A percentile compares a stretch with the other conserved stretches of the same genome.
Evolutionary conservation across 768 basidiomycete species (phyloP).

Genomic region (Royoungia palumana): DNA sequence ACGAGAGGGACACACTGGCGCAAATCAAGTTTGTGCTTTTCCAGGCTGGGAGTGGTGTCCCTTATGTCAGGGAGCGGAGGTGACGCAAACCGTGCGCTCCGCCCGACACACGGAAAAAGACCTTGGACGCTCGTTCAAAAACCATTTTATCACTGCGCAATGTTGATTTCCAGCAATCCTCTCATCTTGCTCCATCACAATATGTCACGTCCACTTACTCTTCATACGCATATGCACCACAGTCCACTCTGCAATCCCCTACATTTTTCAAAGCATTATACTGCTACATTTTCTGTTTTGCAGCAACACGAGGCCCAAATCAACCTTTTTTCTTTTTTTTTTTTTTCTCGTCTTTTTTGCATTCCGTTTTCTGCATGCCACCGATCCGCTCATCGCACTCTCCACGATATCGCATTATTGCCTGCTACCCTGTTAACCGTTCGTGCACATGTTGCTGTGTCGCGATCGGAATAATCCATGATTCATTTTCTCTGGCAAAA

Average conservation of each 20-base stretch:
- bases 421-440: slow-evolving; percentile 6
- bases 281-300: slow-evolving; percentile 13
- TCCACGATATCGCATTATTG: slow-evolving; percentile 20
- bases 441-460: slow-evolving; percentile 16
- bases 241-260: slow-evolving; percentile 15
- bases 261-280: slow-evolving; percentile 27
- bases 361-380: slow-evolving; percentile 25
- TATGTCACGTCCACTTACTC: slow-evolving; percentile 12
- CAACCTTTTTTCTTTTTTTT: slow-evolving; percentile 7
- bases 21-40: slow-evolving; percentile 54
- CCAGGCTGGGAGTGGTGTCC: slow-evolving; percentile 40
- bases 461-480: slow-evolving; percentile 7
- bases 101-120: neutral
- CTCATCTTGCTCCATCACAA: slow-evolving; percentile 13
- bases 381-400: slow-evolving; percentile 12
- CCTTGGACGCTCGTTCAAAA: slow-evolving; percentile 15
- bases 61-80: slow-evolving; percentile 33
- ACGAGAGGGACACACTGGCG: slow-evolving; percentile 41
- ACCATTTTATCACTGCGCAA: slow-evolving; percentile 14
- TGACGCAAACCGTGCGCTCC: slow-evolving; percentile 10
- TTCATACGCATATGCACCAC: slow-evolving; percentile 22
- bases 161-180: slow-evolving; percentile 10
- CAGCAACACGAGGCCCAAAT: slow-evolving; percentile 16
- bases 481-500: slow-evolving; percentile 16
- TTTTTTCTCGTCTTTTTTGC: slow-evolving; percentile 8